Evolutionary conservation across 139 green algal species (phyloP), one percentile per base, ranked within the genome.

Genomic region (Volvox africanus): DNA sequence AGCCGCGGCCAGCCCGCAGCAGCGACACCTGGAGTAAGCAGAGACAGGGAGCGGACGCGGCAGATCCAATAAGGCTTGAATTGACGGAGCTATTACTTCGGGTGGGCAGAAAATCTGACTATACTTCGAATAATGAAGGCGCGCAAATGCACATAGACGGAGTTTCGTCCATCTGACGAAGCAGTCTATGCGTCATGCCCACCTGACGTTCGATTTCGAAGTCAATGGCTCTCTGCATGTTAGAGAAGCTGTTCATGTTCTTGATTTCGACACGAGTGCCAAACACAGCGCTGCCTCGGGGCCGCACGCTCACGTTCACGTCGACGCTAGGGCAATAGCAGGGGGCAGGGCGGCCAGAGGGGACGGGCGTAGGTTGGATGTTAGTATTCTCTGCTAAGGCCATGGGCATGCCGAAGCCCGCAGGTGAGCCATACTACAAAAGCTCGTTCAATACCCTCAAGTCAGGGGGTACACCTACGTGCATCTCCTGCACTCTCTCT

Each of bases 181-280:
- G 44, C 44, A 55, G 44, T 9, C n/a, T n/a, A n/a, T n/a, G n/a
- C 62, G 17, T 73, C 6, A 73, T 28, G 21, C 65, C 65, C 81
- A 97, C 96, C 95, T 98, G 98, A 0, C 98, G 94, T 26, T 95
- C 92, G 17, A 99, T 95, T 93, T 99, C 98, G 92, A 95, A 99
- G n/a, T 99, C 97, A 50, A 99, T 98, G 19, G 98, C 98, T 44
- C 97, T 97, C 89, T 98, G 95, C 96, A 99, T 99, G 89, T 97
- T 97, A 88, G 88, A 95, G 93, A 99, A 99, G 61, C 92, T 97
- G 96, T 99, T 99, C 97, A 99, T 99, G 95, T 99, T 99, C 93
- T 99, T 99, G 83, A 99, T 95, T 93, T 99, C 98, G 88, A 99
- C 98, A 88, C 99, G 99, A 76, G 98, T 99, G 62, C 98, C 98